These are phyloP conservation scores for Cicer chorassanicum DNA, from an alignment of 306 rosid genomes.

Conservation along the genomic window DNA sequence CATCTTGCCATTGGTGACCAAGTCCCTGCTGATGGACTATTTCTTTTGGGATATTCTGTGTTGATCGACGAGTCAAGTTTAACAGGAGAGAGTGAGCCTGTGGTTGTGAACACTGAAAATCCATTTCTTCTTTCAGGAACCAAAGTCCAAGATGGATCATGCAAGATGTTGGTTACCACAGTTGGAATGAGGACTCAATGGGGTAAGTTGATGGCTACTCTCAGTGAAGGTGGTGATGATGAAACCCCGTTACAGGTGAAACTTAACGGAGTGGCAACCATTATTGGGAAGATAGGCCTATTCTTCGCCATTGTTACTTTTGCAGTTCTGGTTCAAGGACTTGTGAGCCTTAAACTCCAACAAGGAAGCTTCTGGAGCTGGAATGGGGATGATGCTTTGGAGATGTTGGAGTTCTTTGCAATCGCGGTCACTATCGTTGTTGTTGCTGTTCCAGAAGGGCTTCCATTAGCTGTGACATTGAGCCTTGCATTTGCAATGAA, in stretches of 20 bases:
- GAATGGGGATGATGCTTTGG: conserved; percentile 84
- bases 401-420: conserved; percentile 83
- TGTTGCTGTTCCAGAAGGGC: conserved; percentile 97
- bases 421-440: conserved; percentile 93
- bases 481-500: conserved; percentile 99
- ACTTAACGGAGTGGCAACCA: conserved; percentile 94
- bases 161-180: conserved; percentile 88
- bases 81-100: conserved; percentile 97
- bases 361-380: conserved; percentile 73
- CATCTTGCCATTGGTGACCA: conserved; percentile 90
- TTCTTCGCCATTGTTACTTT: conserved; percentile 85
- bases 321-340: conserved; percentile 83
- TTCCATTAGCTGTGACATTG: conserved; percentile 92
- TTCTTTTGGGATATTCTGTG: conserved; percentile 85
- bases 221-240: conserved; percentile 95
- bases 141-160: conserved; percentile 92
- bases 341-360: conserved; percentile 60
- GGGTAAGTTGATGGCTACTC: conserved; percentile 98
- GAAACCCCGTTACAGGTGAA: conserved; percentile 98
- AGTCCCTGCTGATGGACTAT: conserved; percentile 94
- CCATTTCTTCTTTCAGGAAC: conserved; percentile 97
- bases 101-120: conserved; percentile 66
- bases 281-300: conserved; percentile 91
- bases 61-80: conserved; percentile 89
- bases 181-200: conserved; percentile 99